Evolutionary conservation across 164 flowering plant species (phyloP), one percentile per base, ranked within the genome.

Genomic region (Macadamia integrifolia): DNA sequence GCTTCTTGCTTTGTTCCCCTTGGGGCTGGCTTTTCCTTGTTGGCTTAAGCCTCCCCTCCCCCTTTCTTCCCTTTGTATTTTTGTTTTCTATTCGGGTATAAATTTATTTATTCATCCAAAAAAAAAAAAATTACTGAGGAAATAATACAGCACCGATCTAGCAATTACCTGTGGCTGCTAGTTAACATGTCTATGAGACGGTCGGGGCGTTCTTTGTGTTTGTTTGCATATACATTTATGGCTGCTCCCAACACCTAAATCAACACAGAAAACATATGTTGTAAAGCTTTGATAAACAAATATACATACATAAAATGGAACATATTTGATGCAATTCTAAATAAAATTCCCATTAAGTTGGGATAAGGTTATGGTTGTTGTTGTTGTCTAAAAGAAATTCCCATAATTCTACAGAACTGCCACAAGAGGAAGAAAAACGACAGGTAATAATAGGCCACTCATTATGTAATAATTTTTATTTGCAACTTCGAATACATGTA

Each of bases 101-200:
- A 23, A 23, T 23, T 23, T 23, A 23, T 23, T 23, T 23, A 23
- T 23, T 23, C 23, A 23, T 23, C 23, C 23, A 23, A 23, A 23
- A 23, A 23, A 23, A 23, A 23, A 23, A 23, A 23, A 23, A 0
- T 23, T 23, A 23, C 23, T 23, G 23, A 23, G 53, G 28, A 58
- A 18, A 43, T 42, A 43, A 32, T 43, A 6, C 7, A 32, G 59
- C 10, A 18, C 15, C 12, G 67, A 60, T 30, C 32, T 12, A 70
- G 23, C n/a, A 29, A 56, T 62, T 75, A 93, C 98, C 98, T 90
- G 90, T 94, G 99, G 79, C 88, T 89, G 74, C 99, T 94, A n/a
- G 77, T 84, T 76, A 94, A 75, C 99, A 92, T 92, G 81, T 94
- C 99, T 67, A 94, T 94, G 73, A 94, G 94, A 65, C 98, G 99